A percentile compares a stretch with the other conserved stretches of the same genome.
Evolutionary conservation across 192 early-diverging fungal genomes (phyloP).

Genomic region (Backusella australiensis): DNA sequence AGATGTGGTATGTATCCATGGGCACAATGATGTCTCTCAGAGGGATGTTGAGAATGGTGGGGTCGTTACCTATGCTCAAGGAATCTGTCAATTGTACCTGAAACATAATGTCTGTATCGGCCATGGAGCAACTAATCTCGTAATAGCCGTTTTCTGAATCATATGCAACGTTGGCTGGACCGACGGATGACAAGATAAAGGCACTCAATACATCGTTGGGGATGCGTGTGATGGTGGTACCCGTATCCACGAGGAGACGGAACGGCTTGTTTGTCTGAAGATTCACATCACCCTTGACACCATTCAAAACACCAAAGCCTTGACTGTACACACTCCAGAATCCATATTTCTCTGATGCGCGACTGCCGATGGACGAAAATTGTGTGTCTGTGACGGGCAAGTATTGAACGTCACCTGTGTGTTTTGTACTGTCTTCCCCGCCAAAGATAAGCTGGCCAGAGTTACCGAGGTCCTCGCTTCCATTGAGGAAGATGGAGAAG

Average conservation of each 20-base stretch:
- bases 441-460: slow-evolving; percentile 48
- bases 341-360: not conserved
- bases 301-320: not conserved
- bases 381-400: slow-evolving; percentile 14
- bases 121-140: not conserved
- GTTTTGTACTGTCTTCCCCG: slow-evolving; percentile 43
- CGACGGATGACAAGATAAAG: not conserved
- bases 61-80: not conserved
- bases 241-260: slow-evolving; percentile 23
- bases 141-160: slow-evolving; percentile 4
- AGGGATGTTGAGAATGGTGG: slow-evolving; percentile 14
- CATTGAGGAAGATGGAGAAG: slow-evolving; percentile 25
- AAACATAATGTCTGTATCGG: not conserved
- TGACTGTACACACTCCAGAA: slow-evolving; percentile 21
- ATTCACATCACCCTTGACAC: not conserved
- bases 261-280: not conserved
- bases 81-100: slow-evolving; percentile 11
- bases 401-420: slow-evolving; percentile 44
- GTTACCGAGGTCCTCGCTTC: not conserved
- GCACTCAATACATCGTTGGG: not conserved
- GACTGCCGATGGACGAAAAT: not conserved
- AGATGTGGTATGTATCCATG: slow-evolving; percentile 19
- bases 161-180: not conserved
- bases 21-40: slow-evolving; percentile 13
- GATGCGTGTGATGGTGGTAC: slow-evolving; percentile 23